Conservation (phyloP, 2,329 filamentous ascomycete species). For the Aspergillus floridensis region DNA sequence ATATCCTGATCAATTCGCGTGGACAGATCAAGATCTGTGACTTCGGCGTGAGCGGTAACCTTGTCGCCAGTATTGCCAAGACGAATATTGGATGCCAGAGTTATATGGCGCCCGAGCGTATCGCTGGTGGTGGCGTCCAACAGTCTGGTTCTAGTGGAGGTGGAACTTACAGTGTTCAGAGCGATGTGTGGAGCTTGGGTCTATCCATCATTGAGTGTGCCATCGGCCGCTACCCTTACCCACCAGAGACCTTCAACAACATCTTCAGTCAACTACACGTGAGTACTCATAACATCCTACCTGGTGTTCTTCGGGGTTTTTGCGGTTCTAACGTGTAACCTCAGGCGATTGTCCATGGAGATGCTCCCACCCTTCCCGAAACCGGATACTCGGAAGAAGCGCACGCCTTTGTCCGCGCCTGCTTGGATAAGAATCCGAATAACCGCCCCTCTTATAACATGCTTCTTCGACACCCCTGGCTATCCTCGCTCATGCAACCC, state of each 20-base stretch:
- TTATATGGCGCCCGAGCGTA: conserved; percentile 97
- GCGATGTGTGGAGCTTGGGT: conserved; percentile 95
- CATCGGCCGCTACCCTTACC: conserved; percentile 90
- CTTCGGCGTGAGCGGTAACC: conserved; percentile 93
- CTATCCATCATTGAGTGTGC: conserved; percentile 95
- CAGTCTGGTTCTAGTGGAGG: conserved; percentile 66
- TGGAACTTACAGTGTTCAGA: conserved; percentile 95
- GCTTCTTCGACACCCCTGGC: conserved; percentile 86
- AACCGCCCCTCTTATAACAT: conserved; percentile 91
- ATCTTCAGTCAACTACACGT: conserved; percentile 97
- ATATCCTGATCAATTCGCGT: conserved; percentile 84
- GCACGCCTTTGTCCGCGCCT: conserved; percentile 81
- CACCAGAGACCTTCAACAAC: conserved; percentile 94
- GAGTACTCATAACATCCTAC: conserved; percentile 47
- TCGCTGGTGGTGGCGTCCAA: conserved; percentile 79
- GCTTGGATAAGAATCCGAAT: conserved; percentile 88
- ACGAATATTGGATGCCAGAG: conserved; percentile 99
- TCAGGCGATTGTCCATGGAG: conserved; percentile 94
- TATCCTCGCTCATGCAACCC: conserved; percentile 71
- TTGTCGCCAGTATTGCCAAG: conserved; percentile 95
- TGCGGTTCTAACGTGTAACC: conserved; percentile 9
- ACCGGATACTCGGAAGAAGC: conserved; percentile 76
- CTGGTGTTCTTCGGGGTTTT: neutral
- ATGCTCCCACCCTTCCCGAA: conserved; percentile 81
- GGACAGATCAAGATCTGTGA: conserved; percentile 98